These are phyloP conservation scores for Pyrenophora tritici-repentis DNA, from an alignment of 2,329 filamentous ascomycete genomes.

Conservation along the genomic window DNA sequence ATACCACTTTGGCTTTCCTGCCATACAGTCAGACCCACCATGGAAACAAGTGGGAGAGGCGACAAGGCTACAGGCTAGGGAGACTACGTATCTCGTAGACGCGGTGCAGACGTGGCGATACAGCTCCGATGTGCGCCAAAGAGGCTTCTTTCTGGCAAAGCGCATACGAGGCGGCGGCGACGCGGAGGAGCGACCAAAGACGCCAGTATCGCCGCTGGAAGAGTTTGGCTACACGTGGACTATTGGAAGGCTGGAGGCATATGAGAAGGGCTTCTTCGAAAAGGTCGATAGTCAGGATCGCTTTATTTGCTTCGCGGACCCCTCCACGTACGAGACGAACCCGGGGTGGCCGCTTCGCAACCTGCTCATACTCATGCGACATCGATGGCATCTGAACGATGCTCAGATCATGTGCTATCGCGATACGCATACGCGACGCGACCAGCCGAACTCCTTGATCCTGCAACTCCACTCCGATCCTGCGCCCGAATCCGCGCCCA, in stretches of 20 bases:
- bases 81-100: constrained; percentile 81
- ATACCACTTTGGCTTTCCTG: constrained; percentile 98
- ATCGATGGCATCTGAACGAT: constrained; percentile 76
- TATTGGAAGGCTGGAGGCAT: constrained; percentile 74
- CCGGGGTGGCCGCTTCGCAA: constrained; percentile 95
- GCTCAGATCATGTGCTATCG: constrained; percentile 89
- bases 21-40: constrained; percentile 82
- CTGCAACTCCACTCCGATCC: constrained; percentile 54
- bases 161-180: constrained; percentile 56
- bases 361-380: constrained; percentile 79
- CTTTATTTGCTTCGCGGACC: constrained; percentile 87
- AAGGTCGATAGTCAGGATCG: constrained; percentile 71
- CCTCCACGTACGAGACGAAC: constrained; percentile 84
- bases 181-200: constrained; percentile 47
- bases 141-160: constrained; percentile 96
- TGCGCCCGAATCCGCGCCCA: constrained; percentile 8
- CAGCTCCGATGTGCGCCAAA: constrained; percentile 77
- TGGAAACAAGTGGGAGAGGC: constrained; percentile 64
- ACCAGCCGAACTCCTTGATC: constrained; percentile 81
- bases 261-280: constrained; percentile 87
- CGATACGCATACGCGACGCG: constrained; percentile 76
- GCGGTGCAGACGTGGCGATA: constrained; percentile 87
- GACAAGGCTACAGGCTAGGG: constrained; percentile 63
- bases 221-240: constrained; percentile 75
- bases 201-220: constrained; percentile 57